Evolutionary conservation across 78 protist species (phyloP).

Genomic region (Dictyostelium firmibasis): DNA sequence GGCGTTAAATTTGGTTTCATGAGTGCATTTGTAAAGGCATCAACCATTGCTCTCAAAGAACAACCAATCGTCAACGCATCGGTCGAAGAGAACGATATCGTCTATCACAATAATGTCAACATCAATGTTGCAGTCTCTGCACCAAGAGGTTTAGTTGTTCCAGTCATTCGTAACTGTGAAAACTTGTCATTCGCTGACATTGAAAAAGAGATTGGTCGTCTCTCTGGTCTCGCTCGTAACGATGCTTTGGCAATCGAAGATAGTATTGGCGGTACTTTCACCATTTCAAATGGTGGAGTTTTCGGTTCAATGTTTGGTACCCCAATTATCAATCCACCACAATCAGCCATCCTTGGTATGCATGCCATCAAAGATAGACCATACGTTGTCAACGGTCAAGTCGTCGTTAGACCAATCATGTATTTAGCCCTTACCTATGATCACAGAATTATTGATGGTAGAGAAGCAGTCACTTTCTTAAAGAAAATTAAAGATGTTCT

Average conservation of each 20-base stretch:
- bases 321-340: slow-evolving; percentile 98
- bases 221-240: slow-evolving; percentile 86
- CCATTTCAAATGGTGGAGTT: slow-evolving; percentile 99
- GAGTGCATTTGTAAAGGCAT: slow-evolving; percentile 96
- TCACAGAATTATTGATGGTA: slow-evolving; percentile 98
- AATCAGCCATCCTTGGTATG: slow-evolving; percentile 96
- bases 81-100: slow-evolving; percentile 92
- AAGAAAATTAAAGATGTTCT: slow-evolving; percentile 85
- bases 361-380: slow-evolving; percentile 92
- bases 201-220: slow-evolving; percentile 90
- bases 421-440: slow-evolving; percentile 98
- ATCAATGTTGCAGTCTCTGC: slow-evolving; percentile 97
- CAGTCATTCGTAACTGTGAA: slow-evolving; percentile 94
- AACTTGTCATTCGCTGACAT: slow-evolving; percentile 90
- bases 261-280: slow-evolving; percentile 99
- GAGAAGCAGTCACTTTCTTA: slow-evolving; percentile 96
- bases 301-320: slow-evolving; percentile 97
- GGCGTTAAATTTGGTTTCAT: slow-evolving; percentile 99
- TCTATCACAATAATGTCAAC: slow-evolving; percentile 94
- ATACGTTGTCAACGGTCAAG: slow-evolving; percentile 89
- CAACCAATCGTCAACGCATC: slow-evolving; percentile 91
- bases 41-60: slow-evolving; percentile 92
- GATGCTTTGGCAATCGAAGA: slow-evolving; percentile 94
- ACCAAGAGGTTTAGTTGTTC: slow-evolving; percentile 96
- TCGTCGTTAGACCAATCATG: slow-evolving; percentile 96